Evolutionary conservation across 345 rosid genomes (phyloP).

Genomic region (Salix arbutifolia): DNA sequence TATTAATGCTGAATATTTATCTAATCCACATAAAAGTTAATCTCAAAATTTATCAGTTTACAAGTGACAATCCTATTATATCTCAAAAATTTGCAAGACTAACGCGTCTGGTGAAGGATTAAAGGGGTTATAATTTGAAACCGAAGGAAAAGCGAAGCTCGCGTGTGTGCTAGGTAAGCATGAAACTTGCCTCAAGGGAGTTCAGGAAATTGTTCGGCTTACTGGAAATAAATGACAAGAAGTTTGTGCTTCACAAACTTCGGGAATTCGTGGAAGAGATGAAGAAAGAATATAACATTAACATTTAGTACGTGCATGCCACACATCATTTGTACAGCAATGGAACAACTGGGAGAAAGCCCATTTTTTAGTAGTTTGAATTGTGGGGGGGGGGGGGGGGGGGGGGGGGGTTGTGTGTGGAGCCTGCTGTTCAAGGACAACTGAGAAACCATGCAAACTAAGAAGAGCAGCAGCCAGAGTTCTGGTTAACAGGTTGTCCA

Average conservation of each 20-base stretch:
- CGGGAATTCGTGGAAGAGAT: not conserved
- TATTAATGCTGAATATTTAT: too few relatives aligned
- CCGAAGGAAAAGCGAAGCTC: too few relatives aligned
- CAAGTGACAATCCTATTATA: too few relatives aligned
- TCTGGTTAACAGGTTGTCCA: slow-evolving; percentile 93
- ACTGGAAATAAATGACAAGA: not conserved
- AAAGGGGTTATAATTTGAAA: not conserved
- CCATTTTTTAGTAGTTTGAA: not conserved
- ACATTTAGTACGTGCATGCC: slow-evolving; percentile 7
- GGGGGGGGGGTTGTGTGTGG: not conserved
- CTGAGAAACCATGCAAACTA: slow-evolving; percentile 20
- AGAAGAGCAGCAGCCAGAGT: slow-evolving; percentile 90
- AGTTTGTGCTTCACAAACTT: not conserved
- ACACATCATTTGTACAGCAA: slow-evolving; percentile 12
- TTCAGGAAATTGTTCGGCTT: not conserved
- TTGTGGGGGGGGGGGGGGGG: not conserved
- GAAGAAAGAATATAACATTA: not conserved
- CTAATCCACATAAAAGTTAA: too few relatives aligned
- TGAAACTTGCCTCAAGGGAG: not conserved
- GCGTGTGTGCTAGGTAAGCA: too few relatives aligned
- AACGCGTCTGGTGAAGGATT: not conserved
- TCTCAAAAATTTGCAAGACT: not conserved
- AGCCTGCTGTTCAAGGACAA: slow-evolving; percentile 10
- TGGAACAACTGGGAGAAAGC: not conserved
- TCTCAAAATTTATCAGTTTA: too few relatives aligned